A percentile compares a stretch with the other conserved stretches of the same genome.
Conservation (phyloP, 23 red algal genomes). For the Gracilaria domingensis region DNA sequence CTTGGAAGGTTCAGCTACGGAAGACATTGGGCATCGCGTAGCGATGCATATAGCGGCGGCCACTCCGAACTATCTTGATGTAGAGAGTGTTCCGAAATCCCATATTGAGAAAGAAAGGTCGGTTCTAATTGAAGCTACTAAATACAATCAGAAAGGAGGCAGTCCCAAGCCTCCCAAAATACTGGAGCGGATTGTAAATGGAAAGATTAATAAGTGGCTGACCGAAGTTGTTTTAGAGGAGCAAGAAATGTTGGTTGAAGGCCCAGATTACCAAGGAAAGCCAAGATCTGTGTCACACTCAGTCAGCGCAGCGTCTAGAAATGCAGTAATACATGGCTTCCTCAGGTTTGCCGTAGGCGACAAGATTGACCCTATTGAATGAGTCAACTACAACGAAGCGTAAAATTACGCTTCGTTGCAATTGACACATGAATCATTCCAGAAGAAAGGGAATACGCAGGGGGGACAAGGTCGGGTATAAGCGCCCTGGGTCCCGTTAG, state of each 20-base stretch:
- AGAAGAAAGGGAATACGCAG: too few relatives aligned
- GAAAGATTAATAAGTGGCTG: slow-evolving; percentile 52
- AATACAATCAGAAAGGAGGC: background rate
- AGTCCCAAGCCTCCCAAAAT: slow-evolving; percentile 31
- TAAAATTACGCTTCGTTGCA: too few relatives aligned
- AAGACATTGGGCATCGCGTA: slow-evolving; percentile 28
- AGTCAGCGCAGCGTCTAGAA: background rate
- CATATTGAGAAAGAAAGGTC: slow-evolving; percentile 51
- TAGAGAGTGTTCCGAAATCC: slow-evolving; percentile 23
- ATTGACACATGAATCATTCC: too few relatives aligned
- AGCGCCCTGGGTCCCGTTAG: too few relatives aligned
- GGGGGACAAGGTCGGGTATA: too few relatives aligned
- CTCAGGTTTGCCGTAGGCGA: slow-evolving; percentile 44
- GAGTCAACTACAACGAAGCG: too few relatives aligned
- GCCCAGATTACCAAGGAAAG: slow-evolving; percentile 39
- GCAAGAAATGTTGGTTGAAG: slow-evolving; percentile 79
- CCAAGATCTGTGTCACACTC: slow-evolving; percentile 33
- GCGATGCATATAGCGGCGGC: slow-evolving; percentile 80
- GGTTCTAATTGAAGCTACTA: slow-evolving; percentile 56
- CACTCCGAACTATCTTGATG: slow-evolving; percentile 38
- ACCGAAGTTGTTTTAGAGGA: slow-evolving; percentile 54
- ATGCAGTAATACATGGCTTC: slow-evolving; percentile 31
- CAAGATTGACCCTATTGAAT: slow-evolving; percentile 3
- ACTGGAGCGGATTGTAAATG: slow-evolving; percentile 38
- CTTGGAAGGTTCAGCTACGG: slow-evolving; percentile 21